Conservation (phyloP, 495 filamentous ascomycete species). For the Xylaria sp. region DNA sequence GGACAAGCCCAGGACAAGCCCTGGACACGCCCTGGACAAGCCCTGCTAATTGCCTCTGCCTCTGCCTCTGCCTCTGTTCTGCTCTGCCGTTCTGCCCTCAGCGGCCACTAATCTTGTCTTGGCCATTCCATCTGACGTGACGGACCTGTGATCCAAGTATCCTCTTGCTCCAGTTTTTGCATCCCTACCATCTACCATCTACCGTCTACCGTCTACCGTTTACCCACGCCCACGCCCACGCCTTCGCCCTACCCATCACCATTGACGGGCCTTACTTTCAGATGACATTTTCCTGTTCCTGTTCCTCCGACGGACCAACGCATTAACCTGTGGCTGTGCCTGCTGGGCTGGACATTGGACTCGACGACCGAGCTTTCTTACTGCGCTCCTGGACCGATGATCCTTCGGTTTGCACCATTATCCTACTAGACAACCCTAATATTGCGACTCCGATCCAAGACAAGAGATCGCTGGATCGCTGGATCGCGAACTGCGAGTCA, state of each 20-base stretch:
- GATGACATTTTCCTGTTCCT: not conserved
- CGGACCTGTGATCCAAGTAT: constrained; percentile 12
- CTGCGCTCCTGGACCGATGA: not conserved
- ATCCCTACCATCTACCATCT: constrained; percentile 7
- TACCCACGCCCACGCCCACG: not conserved
- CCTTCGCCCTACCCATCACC: not conserved
- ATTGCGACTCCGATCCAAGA: constrained; percentile 1
- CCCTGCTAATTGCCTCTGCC: not conserved
- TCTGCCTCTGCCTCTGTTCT: too few relatives aligned
- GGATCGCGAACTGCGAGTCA: not conserved
- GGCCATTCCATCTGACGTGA: not conserved
- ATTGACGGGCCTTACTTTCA: not conserved
- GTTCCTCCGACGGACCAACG: not conserved
- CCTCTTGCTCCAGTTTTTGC: constrained; percentile 22
- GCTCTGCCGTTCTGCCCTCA: not conserved
- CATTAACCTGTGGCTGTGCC: not conserved
- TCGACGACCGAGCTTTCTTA: not conserved
- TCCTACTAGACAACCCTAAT: not conserved
- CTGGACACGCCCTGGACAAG: not conserved
- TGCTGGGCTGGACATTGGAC: not conserved
- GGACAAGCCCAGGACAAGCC: not conserved
- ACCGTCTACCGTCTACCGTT: constrained; percentile 6
- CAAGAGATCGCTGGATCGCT: constrained; percentile 6
- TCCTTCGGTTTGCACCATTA: not conserved
- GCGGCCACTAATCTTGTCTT: constrained; percentile 10